phyloP scores from a whole-genome alignment of 768 basidiomycete species.

The Strobilomyces confusus region DNA sequence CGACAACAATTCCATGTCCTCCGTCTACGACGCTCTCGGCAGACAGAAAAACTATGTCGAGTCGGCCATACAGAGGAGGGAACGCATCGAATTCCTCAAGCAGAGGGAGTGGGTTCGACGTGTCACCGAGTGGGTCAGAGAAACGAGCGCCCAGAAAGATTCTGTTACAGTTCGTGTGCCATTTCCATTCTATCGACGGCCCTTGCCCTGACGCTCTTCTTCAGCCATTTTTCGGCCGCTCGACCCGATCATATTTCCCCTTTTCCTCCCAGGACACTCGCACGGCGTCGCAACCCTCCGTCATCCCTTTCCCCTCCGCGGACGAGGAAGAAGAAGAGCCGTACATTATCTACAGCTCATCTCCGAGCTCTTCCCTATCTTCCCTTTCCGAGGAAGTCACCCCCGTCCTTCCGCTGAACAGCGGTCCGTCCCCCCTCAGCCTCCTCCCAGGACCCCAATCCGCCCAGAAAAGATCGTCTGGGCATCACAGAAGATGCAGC shows the following conservation, averaged over 20 bases:
- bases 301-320: constrained; percentile 22
- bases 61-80: constrained; percentile 42
- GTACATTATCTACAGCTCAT: constrained; percentile 33
- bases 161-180: constrained; percentile 15
- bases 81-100: constrained; percentile 50
- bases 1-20: constrained; percentile 19
- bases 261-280: constrained; percentile 9
- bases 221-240: constrained; percentile 23
- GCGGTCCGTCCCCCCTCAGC: constrained; percentile 7
- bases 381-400: constrained; percentile 30
- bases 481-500: constrained; percentile 29
- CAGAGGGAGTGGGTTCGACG: constrained; percentile 42
- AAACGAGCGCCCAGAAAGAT: constrained; percentile 28
- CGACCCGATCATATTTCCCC: constrained; percentile 6
- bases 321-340: constrained; percentile 33
- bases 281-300: constrained; percentile 9
- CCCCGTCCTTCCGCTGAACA: constrained; percentile 22
- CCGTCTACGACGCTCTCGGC: constrained; percentile 40
- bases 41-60: constrained; percentile 44
- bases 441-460: constrained; percentile 9
- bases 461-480: constrained; percentile 13
- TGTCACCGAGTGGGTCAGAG: constrained; percentile 36
- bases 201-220: neutral
- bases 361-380: constrained; percentile 30
- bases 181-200: neutral